A percentile compares a stretch with the other conserved stretches of the same genome.
Conservation (phyloP, 2,329 filamentous ascomycete species). For the Diaporthe citriasiana region DNA sequence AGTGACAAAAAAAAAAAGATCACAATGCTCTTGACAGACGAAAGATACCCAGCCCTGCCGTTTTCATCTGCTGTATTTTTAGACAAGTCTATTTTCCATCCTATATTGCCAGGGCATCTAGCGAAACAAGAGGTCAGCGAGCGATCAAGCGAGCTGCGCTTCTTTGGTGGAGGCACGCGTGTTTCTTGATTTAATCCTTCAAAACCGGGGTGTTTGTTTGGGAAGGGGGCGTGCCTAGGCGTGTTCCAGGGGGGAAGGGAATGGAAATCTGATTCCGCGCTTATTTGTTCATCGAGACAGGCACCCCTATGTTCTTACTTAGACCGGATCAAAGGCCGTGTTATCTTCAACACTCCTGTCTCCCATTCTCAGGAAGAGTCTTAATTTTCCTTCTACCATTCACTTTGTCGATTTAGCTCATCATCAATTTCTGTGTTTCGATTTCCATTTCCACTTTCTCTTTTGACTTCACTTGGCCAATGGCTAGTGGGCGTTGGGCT, state of each 20-base stretch:
- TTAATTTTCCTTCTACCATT: slow-evolving; percentile 17
- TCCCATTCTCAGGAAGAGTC: not conserved
- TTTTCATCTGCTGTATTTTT: slow-evolving; percentile 34
- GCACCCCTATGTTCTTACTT: slow-evolving; percentile 17
- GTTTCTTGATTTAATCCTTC: slow-evolving; percentile 24
- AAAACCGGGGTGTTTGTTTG: slow-evolving; percentile 7
- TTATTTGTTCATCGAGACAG: not conserved
- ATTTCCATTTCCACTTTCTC: not conserved
- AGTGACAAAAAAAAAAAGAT: slow-evolving; percentile 11
- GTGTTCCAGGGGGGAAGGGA: slow-evolving; percentile 1
- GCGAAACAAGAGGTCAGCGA: slow-evolving; percentile 9
- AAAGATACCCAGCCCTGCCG: slow-evolving; percentile 35
- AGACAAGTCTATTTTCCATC: slow-evolving; percentile 5
- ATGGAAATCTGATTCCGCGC: slow-evolving; percentile 21
- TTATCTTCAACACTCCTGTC: not conserved
- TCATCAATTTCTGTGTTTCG: not conserved
- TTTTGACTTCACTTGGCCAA: not conserved
- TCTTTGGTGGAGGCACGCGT: slow-evolving; percentile 8
- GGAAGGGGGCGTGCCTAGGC: slow-evolving; percentile 4
- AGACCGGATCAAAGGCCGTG: slow-evolving; percentile 23
- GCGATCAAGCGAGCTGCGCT: slow-evolving; percentile 19
- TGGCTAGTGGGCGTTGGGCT: not conserved
- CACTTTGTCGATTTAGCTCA: slow-evolving; percentile 18
- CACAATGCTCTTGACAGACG: slow-evolving; percentile 26
- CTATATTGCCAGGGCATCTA: slow-evolving; percentile 12